Evolutionary conservation across 352 stramenopile genomes (phyloP), one percentile per base, ranked within the genome.

Genomic region (Globisporangium irregulare): DNA sequence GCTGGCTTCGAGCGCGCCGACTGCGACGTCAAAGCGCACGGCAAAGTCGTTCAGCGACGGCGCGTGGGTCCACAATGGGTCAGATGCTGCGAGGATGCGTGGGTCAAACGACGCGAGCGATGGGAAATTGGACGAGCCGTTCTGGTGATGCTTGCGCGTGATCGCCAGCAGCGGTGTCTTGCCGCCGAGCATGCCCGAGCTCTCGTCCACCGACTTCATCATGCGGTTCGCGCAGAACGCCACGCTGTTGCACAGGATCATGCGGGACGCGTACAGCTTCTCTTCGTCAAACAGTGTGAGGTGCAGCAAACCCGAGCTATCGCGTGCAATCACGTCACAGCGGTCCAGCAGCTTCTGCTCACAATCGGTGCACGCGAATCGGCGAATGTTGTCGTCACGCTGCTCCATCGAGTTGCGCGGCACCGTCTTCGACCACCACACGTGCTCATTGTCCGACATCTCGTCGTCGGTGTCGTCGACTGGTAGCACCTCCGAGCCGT

Each of bases 171-270:
- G 62, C 29, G 85, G 81, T 32, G 74, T 75, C 53, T 77, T 77
- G 5, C 71, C 72, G 8, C 72, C 80, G 0, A 73, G 60, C 25
- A 80, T 62, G 4, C 69, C 67, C 0, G 69, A 74, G 24, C 43
- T 58, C 29, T 79, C 77, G 50, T 82, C 71, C n/a, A 89, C 77
- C 22, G 74, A 80, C 66, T 81, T 75, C 66, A 89, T 83, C 82
- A 92, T 90, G 24, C 84, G 84, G n/a, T 66, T 90, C 12, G 78
- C 71, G 62, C 87, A 95, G 68, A 90, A 92, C 50, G 87, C 84
- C 2, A 80, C 78, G 14, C 84, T 70, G 67, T 94, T 93, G 71
- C 84, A 94, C 60, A 93, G 29, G 10, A 94, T 87, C 84, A 95
- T 90, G 34, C 86, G 80, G 41, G 84, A 89, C 34, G 84, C 82